Evolutionary conservation across 352 stramenopile species (phyloP), one percentile per base, ranked within the genome.

Genomic region (Thalassiosira livingstoniorum): DNA sequence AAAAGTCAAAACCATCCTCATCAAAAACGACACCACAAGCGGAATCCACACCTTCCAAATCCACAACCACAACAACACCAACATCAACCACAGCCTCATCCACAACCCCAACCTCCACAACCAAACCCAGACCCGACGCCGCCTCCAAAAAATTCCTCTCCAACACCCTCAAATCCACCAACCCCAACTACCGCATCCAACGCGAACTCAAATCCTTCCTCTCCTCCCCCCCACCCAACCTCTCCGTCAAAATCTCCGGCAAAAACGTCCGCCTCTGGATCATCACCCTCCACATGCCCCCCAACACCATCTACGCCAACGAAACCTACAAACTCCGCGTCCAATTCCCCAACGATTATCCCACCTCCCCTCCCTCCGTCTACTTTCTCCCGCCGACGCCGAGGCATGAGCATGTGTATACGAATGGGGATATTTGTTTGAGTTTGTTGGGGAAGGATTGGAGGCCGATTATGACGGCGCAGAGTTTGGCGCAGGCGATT

Each of bases 381-480:
- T 97, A 95, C 82, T 97, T 97, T 78, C 76, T 97, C 18, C 78
- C 92, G 51, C 90, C 90, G 0, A 72, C 79, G 27, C 90, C 88
- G 11, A 31, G 71, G 34, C 90, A 96, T 70, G 87, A 93, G 61
- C 93, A 96, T 74, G 91, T 96, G 2, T 97, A 97, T 78, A 96
- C 94, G 11, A 97, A 97, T 86, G 94, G 94, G 43, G 94, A 97
- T 78, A 97, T 97, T 78, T 96, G 94, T 76, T 84, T 97, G 39
- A 94, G 84, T 72, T 79, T 97, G 35, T 74, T 97, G 3, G 93
- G 93, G 11, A 92, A 93, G 34, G 94, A 95, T 84, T 97, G 94
- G 94, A 63, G 91, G 60, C 94, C 94, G 7, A 96, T 90, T 32
- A 93, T 96, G 86, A 96, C 92, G 42, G 91, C 92, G 55, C 87